A percentile compares a stretch with the other conserved stretches of the same genome.
phyloP scores from a whole-genome alignment of 2,329 filamentous ascomycete genomes.

The Thermoascus crustaceus region DNA sequence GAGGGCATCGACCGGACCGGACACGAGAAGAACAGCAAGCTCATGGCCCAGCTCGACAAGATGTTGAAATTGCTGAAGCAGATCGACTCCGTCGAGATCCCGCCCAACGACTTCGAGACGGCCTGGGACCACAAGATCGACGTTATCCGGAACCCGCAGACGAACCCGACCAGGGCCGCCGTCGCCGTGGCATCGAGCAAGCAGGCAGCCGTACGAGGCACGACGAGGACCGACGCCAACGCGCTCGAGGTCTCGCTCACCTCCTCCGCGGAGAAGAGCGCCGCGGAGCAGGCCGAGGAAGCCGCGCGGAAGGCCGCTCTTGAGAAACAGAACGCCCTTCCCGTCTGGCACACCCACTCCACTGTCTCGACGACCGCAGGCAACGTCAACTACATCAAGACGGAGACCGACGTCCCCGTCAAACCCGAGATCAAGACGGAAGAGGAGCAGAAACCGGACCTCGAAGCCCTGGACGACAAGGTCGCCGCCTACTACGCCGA shows the following conservation, averaged over 20 bases:
- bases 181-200: constrained; percentile 33
- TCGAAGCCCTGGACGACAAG: constrained; percentile 39
- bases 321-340: constrained; percentile 45
- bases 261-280: constrained; percentile 40
- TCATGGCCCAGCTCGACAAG: constrained; percentile 41
- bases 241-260: constrained; percentile 44
- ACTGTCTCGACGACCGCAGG: constrained; percentile 32
- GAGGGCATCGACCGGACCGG: constrained; percentile 38
- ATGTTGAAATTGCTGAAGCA: constrained; percentile 41
- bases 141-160: constrained; percentile 36
- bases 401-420: constrained; percentile 23
- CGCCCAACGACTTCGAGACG: constrained; percentile 41
- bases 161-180: constrained; percentile 32
- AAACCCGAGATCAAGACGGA: constrained; percentile 35
- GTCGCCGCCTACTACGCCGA: constrained; percentile 40
- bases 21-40: constrained; percentile 42
- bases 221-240: constrained; percentile 35
- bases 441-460: constrained; percentile 35
- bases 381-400: constrained; percentile 20
- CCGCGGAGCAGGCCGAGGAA: constrained; percentile 41
- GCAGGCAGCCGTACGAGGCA: constrained; percentile 33
- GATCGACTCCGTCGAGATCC: constrained; percentile 41
- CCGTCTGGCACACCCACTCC: constrained; percentile 46
- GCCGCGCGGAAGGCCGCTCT: constrained; percentile 40
- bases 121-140: constrained; percentile 43